These are phyloP conservation scores for Mortierella sp. DNA, from an alignment of 371 early-diverging fungal genomes.

Conservation along the genomic window DNA sequence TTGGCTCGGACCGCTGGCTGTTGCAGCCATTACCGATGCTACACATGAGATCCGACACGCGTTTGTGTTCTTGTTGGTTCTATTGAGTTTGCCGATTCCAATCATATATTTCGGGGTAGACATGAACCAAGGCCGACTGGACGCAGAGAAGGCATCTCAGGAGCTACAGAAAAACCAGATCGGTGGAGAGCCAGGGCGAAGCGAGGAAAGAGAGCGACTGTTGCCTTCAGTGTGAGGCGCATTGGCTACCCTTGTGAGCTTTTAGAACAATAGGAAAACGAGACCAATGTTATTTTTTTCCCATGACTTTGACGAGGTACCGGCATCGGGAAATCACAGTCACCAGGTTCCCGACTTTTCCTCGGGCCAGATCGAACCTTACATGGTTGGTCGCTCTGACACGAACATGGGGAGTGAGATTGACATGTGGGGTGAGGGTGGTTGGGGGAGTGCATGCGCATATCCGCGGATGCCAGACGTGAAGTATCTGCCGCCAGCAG, in stretches of 20 bases:
- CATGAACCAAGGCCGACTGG: slow-evolving; percentile 40
- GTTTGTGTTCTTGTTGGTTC: slow-evolving; percentile 39
- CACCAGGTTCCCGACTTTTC: too few species aligned
- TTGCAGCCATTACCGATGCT: slow-evolving; percentile 46
- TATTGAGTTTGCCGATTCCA: slow-evolving; percentile 43
- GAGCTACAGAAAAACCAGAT: slow-evolving; percentile 21
- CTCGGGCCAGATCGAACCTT: too few species aligned
- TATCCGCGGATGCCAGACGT: too few species aligned
- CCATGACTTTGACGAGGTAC: too few species aligned
- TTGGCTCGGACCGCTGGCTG: slow-evolving; percentile 48
- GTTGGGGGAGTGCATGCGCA: too few species aligned
- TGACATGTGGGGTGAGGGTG: too few species aligned
- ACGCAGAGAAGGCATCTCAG: slow-evolving; percentile 36
- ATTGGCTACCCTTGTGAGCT: background rate
- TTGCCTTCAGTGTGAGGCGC: slow-evolving; percentile 6
- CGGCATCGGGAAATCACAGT: too few species aligned
- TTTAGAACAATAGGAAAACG: background rate
- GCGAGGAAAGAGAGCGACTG: slow-evolving; percentile 32
- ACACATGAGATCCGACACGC: slow-evolving; percentile 52
- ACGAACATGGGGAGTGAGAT: too few species aligned
- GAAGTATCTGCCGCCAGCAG: too few species aligned
- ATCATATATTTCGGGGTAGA: slow-evolving; percentile 49
- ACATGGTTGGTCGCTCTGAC: too few species aligned
- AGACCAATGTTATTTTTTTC: background rate
- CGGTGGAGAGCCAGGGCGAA: background rate